Base-by-base conservation (phyloP, 305 asterid species). In the Solanum hybrid region DNA sequence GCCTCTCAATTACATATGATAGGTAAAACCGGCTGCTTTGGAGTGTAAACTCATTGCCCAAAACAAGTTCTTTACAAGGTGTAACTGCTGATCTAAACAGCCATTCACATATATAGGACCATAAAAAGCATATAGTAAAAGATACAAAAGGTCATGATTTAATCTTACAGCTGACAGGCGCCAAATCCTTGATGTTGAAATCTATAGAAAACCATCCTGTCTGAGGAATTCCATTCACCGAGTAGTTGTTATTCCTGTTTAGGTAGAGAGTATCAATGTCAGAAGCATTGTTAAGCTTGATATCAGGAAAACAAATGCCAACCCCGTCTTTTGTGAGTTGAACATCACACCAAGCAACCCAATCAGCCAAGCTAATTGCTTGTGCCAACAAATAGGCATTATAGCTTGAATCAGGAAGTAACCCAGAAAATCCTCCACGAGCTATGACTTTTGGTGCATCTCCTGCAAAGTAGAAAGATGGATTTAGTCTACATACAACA, bases 401-500 rank as follows among this genome's bases (percentile, higher is more conserved):
- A 20, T 0, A 40, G 90, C 97, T 92, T 34, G 97, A 94, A 71
- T 93, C 97, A 1, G 95, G 95, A 89, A 95, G 93, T 27, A 94
- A 2, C 85, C 98, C 98, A 11, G 98, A 94, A 91, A 92, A 92
- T 89, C 98, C 98, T 31, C 97, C 96, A 27, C 94, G 93, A 85
- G 96, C 97, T 89, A 94, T 89, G 85, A 93, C 97, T 86, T 92
- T 38, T 72, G 98, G 98, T 9, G 92, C 90, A 90, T 81, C 84
- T 84, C 98, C 98, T 94, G 93, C 87, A 89, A 84, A 78, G 87
- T 42, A 38, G 71, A 88, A 84, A 76, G 82, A 81, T 76, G 31
- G 76, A 51, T 22, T 84, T 31, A 84, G 35, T 51, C 46, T 17
- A 84, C 10, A 31, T 84, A 31, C 42, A 46, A 84, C 75, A 22